Evolutionary conservation across 2,329 filamentous ascomycete genomes (phyloP).

Genomic region (Exophiala viscosa): DNA sequence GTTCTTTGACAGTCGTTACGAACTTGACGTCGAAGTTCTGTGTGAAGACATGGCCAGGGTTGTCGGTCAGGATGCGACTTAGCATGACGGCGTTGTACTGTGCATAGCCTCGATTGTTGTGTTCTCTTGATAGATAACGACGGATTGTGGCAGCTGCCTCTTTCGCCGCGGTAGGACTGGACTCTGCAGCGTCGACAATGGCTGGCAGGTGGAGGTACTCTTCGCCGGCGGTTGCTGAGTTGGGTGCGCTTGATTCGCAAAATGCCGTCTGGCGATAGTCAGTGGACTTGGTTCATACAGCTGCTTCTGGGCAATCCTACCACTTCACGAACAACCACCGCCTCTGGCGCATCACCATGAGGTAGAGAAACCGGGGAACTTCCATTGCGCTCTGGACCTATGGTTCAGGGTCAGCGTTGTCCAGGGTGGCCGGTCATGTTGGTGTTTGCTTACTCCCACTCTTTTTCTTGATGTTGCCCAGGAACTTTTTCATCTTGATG

Average conservation of each 20-base stretch:
- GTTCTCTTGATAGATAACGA: constrained; percentile 73
- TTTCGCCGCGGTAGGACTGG: constrained; percentile 77
- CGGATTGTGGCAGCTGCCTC: constrained; percentile 77
- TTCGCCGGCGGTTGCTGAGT: constrained; percentile 62
- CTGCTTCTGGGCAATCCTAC: constrained; percentile 30
- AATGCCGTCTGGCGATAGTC: constrained; percentile 61
- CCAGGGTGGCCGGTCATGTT: not conserved
- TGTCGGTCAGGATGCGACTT: constrained; percentile 83
- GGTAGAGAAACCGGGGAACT: constrained; percentile 11
- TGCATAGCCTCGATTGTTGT: constrained; percentile 61
- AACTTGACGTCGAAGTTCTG: constrained; percentile 84
- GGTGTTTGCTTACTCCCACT: constrained; percentile 14
- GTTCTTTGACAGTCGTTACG: constrained; percentile 67
- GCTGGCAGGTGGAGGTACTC: constrained; percentile 89
- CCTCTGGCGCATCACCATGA: constrained; percentile 39
- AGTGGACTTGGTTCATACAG: not conserved
- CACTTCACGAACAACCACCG: constrained; percentile 39
- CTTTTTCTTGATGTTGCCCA: constrained; percentile 27
- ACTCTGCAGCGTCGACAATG: constrained; percentile 93
- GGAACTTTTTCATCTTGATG: constrained; percentile 23
- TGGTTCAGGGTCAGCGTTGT: constrained; percentile 9
- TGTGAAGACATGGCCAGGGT: constrained; percentile 88
- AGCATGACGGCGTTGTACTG: constrained; percentile 98
- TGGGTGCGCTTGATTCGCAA: constrained; percentile 64
- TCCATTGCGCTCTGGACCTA: constrained; percentile 21